Percentiles rank a stretch among this genome's conserved stretches.
These are phyloP conservation scores for Pisolithus tinctorius DNA, from an alignment of 768 basidiomycete species.

Conservation along the genomic window DNA sequence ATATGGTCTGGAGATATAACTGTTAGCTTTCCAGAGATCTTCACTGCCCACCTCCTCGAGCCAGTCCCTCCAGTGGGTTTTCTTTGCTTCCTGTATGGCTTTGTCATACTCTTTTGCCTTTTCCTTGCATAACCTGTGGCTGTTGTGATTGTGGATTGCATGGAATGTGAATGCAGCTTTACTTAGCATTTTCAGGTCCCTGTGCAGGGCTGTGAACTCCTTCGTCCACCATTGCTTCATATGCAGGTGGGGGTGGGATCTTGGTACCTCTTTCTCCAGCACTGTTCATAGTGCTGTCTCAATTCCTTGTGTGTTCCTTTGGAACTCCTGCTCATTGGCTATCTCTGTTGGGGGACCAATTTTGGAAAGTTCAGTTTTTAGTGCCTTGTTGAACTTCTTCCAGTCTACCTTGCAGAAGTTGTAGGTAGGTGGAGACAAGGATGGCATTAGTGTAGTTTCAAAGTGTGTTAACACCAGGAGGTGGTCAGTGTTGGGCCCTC, in stretches of 20 bases:
- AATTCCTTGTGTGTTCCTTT: too few relatives aligned
- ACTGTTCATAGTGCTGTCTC: too few relatives aligned
- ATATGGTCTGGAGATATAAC: neutral
- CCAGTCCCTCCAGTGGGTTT: too few relatives aligned
- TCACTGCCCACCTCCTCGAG: slow-evolving; percentile 13
- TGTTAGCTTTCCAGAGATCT: slow-evolving; percentile 14
- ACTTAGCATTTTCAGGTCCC: too few relatives aligned
- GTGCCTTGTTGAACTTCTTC: slow-evolving; percentile 1
- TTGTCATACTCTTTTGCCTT: slow-evolving; percentile 4
- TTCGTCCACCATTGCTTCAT: slow-evolving; percentile 30
- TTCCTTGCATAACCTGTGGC: slow-evolving; percentile 10
- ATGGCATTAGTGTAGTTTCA: neutral
- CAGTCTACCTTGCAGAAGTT: slow-evolving; percentile 7
- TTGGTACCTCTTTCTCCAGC: too few relatives aligned
- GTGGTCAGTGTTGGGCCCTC: slow-evolving; percentile 5
- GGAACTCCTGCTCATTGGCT: slow-evolving; percentile 3
- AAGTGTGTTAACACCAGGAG: slow-evolving; percentile 5
- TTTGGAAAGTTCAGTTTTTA: too few relatives aligned
- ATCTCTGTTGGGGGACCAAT: neutral
- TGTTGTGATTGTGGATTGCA: too few relatives aligned
- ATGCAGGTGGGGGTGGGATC: slow-evolving; percentile 14
- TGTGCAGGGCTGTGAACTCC: slow-evolving; percentile 24
- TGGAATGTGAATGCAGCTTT: too few relatives aligned
- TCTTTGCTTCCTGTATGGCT: too few relatives aligned
- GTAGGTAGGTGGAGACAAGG: too few relatives aligned